Conservation (phyloP, 495 filamentous ascomycete species). For the Trichoderma reesei region DNA sequence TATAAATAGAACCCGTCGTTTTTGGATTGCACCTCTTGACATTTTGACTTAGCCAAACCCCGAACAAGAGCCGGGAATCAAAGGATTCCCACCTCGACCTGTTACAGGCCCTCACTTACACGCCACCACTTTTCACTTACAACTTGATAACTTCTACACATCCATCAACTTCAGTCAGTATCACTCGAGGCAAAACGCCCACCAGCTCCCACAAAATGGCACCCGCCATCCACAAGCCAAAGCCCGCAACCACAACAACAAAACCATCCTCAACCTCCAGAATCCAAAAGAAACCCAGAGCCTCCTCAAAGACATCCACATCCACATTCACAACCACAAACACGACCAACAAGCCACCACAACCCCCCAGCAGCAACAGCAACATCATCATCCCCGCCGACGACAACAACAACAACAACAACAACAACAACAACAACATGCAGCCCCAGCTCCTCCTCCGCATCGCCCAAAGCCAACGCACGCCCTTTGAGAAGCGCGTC, state of each 20-base stretch:
- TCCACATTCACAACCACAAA: background rate
- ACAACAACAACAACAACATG: too few species aligned
- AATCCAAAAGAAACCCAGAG: conserved; percentile 9
- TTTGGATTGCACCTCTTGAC: too few species aligned
- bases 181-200: too few species aligned
- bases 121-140: background rate
- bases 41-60: too few species aligned
- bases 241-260: background rate
- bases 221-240: background rate
- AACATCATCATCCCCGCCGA: too few species aligned
- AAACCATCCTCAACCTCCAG: conserved; percentile 7
- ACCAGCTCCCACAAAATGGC: background rate
- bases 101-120: background rate
- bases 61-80: too few species aligned
- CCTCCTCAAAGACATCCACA: too few species aligned
- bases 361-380: conserved; percentile 17
- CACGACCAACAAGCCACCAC: background rate
- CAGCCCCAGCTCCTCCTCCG: conserved; percentile 20
- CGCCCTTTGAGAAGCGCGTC: conserved; percentile 48
- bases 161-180: too few species aligned
- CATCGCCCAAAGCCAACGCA: conserved; percentile 34
- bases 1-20: too few species aligned
- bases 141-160: too few species aligned
- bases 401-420: too few species aligned
- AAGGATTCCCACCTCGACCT: too few species aligned